Evolutionary conservation across 75 land plant species (phyloP), one percentile per base, ranked within the genome.

Genomic region (Sequoia sempervirens): DNA sequence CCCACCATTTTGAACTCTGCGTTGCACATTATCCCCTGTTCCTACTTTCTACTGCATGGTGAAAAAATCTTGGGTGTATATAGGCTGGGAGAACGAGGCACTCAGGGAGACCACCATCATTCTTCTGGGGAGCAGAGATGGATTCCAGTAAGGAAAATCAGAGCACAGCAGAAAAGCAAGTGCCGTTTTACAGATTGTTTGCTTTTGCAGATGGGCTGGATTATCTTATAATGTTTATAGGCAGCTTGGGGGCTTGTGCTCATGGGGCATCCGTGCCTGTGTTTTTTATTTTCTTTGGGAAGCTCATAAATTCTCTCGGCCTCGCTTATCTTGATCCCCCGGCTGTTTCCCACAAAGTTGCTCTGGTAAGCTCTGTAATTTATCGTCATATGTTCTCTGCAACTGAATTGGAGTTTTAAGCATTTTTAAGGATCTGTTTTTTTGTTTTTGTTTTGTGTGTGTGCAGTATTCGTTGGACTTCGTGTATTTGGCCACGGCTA

Each of bases 211-310:
- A 96, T 80, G 75, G 81, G 8, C 90, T 88, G 56, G 99, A 98
- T 56, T 94, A 84, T 28, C 34, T 94, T 53, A 86, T 98, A 14
- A 98, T 98, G 92, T 79, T 82, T 1, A 41, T 94, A 8, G 99
- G 99, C 17, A 87, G 94, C 2, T n/a, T 93, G 23, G 99, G 97
- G 4, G 99, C 99, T 15, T 89, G 91, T 78, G 87, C 90, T 30
- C 99, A 98, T 85, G 99, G 99, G 1, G 99, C 91, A 10, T 95
- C 99, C 3, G 95, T 98, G 23, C 99, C 99, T 52, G 92, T 98
- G 52, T 98, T 95, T 90, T 98, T 98, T 83, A 91, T 98, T 70
- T 98, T 92, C 90, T 98, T 98, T 80, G 99, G 99, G 9, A 95
- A 93, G 68, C 87, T 98, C 73, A 98, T 96, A 66, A 89, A 98